Base-by-base conservation (phyloP, 805 yeast genomes). In the Cyberlindnera veronae region DNA sequence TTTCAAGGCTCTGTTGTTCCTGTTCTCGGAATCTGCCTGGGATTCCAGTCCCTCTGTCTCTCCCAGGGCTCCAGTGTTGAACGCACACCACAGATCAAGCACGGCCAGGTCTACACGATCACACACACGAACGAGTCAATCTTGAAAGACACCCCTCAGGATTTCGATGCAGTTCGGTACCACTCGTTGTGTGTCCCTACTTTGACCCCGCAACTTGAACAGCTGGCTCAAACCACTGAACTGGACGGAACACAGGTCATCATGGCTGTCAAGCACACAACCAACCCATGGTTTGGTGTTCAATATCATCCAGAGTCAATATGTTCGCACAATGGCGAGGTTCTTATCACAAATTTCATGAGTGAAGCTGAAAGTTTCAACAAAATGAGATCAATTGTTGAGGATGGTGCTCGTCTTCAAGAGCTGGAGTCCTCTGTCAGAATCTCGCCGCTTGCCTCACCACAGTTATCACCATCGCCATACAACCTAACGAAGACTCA, bases 221-320 rank as follows among this genome's bases (percentile, higher is more conserved):
- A 90, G 0, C 63, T 87, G 39, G 95, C 93, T 0, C 64, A 65
- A 45, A 76, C 90, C 28, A 57, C 66, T 10, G 62, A 53, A 20
- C 11, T 29, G 26, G 68, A 67, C 4, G 60, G 48, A 23, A 30
- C 41, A 2, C 54, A 55, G 29, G 63, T 84, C 5, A 57, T 87
- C 22, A 93, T 93, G 99, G 96, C 95, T 1, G 93, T 74, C 0
- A 73, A 66, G 54, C 90, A 86, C 54, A 49, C 35, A 0, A 15
- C 27, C 0, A 62, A 65, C 16, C 97, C 97, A 0, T 84, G 84
- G 66, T 91, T 70, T 59, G 99, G 96, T 1, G 97, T 93, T 3
- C 99, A 93, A 55, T 95, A 90, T 55, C 99, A 93, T 55, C 99
- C 99, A 0, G 99, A 93, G 56, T 88, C 96, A 1, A 78, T 91